Evolutionary conservation across 2,329 filamentous ascomycete genomes (phyloP), one percentile per base, ranked within the genome.

Genomic region (Penicillium rolfsii): DNA sequence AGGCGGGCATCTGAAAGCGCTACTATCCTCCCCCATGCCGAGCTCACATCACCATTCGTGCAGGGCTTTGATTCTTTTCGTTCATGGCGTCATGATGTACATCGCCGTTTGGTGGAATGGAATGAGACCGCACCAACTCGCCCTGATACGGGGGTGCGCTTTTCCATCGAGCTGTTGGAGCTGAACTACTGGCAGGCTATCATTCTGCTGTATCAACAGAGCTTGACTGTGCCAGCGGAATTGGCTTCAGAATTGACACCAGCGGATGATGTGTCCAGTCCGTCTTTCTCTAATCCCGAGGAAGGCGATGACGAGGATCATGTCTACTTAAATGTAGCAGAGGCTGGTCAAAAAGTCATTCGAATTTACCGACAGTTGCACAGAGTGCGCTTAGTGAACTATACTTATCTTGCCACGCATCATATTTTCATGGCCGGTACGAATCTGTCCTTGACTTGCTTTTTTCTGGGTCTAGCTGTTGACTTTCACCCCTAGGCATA

Each of bases 131-230:
- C 93, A 1, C 95, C 94, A 0, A 89, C 85, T 0, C 88, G 89
- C 64, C 79, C 85, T 24, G 87, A 95, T 60, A 96, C 91, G 0
- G 93, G 93, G 1, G 95, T 98, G 2, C 87, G 87, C 4, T 98
- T 98, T 74, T 93, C 91, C 0, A 88, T 91, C 1, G 90, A 97
- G 58, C 97, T 98, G 70, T 79, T 97, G 4, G 92, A 97, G 70
- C 83, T 98, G 62, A 98, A 98, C 76, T 98, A 98, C 77, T 98
- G 94, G 93, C 94, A 97, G 75, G 92, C 93, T 3, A 88, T 98
- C 62, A 96, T 97, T 67, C 93, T 97, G 89, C 85, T 98, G 22
- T 98, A 98, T 75, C 85, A 94, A 58, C 94, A 97, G 76, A 95
- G 93, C 75, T 78, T 97, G 63, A 90, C 91, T 52, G 91, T 97